Evolutionary conservation across 2,329 filamentous ascomycete species (phyloP).

Genomic region (Magnaporthiopsis incrustans): DNA sequence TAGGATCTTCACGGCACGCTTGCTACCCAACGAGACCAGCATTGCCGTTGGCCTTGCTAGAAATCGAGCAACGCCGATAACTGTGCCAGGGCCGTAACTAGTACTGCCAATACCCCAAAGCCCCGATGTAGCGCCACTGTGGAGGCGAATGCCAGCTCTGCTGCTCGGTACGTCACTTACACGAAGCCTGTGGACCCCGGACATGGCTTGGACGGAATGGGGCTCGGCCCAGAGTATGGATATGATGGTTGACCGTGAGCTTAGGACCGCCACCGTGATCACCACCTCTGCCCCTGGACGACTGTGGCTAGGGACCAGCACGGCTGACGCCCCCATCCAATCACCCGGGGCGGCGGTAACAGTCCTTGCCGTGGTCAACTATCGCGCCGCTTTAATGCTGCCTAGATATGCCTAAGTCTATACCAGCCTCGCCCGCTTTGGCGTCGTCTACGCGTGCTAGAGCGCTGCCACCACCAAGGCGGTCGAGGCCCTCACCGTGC

Average conservation of each 20-base stretch:
- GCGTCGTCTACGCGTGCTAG: background rate
- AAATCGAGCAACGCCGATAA: background rate
- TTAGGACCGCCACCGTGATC: background rate
- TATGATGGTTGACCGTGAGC: background rate
- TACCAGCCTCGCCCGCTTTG: background rate
- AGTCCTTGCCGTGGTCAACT: background rate
- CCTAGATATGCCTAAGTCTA: background rate
- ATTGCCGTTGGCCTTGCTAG: background rate
- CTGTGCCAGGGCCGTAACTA: background rate
- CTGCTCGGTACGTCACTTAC: background rate
- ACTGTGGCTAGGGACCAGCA: too few relatives aligned
- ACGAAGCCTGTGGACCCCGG: background rate
- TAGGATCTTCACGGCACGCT: too few relatives aligned
- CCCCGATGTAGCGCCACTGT: background rate
- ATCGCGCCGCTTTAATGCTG: background rate
- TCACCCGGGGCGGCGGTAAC: background rate
- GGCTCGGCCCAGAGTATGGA: too few relatives aligned
- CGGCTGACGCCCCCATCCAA: too few relatives aligned
- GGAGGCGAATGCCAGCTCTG: background rate
- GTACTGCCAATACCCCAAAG: background rate
- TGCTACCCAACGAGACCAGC: too few relatives aligned
- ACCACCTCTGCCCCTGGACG: background rate
- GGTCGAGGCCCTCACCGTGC: background rate
- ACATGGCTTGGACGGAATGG: too few relatives aligned
- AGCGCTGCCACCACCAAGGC: background rate